Conservation (phyloP, 2,329 filamentous ascomycete genomes). For the Hymenoscyphus fructigenus region DNA sequence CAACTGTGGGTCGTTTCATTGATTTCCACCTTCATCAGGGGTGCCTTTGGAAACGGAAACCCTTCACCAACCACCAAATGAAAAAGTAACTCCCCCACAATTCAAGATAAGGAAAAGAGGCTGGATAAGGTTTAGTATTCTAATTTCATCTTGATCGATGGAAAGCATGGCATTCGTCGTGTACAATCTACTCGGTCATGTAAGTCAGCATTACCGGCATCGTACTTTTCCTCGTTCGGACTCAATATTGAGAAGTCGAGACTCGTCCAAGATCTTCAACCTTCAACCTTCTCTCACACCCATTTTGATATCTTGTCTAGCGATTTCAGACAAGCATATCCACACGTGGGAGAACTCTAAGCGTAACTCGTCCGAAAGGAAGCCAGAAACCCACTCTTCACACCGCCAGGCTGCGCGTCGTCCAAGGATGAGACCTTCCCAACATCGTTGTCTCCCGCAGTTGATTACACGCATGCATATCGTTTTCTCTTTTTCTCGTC, state of each 20-base stretch:
- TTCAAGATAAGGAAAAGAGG: too few relatives aligned
- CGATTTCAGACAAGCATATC: neutral
- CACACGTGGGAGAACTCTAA: constrained; percentile 12
- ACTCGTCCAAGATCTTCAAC: neutral
- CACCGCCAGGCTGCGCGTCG: constrained; percentile 16
- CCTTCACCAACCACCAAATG: too few relatives aligned
- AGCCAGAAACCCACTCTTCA: neutral
- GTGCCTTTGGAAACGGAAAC: too few relatives aligned
- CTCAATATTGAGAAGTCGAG: neutral
- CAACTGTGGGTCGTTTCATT: constrained; percentile 5
- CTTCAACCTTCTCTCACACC: neutral
- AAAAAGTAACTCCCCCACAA: too few relatives aligned
- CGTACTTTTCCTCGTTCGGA: neutral
- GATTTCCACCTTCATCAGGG: too few relatives aligned
- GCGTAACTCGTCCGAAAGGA: constrained; percentile 2
- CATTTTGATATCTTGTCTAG: neutral
- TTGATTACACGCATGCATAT: neutral
- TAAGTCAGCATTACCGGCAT: neutral
- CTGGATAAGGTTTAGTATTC: neutral
- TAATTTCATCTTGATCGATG: neutral
- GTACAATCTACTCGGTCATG: neutral
- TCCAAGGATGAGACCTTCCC: constrained; percentile 10
- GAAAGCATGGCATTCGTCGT: neutral
- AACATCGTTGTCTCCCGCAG: neutral
- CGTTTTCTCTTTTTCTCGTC: neutral